A percentile compares a stretch with the other conserved stretches of the same genome.
phyloP scores from a whole-genome alignment of 1,284 basidiomycete genomes.

The Omphalotus olearius region DNA sequence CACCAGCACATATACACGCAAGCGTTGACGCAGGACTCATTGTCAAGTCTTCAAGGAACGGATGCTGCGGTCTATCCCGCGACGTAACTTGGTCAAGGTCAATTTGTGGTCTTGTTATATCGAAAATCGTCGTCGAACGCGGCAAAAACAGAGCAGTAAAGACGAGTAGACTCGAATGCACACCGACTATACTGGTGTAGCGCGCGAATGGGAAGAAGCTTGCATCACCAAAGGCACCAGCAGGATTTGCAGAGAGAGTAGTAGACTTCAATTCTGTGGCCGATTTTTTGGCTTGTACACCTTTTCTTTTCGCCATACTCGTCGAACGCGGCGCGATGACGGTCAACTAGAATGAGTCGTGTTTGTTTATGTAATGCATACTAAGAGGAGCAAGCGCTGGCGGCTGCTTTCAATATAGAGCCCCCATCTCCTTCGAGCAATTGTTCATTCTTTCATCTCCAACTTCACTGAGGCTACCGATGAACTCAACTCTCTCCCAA shows the following conservation, averaged over 20 bases:
- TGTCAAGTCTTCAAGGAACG: constrained; percentile 66
- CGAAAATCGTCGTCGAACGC: constrained; percentile 48
- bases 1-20: constrained; percentile 56
- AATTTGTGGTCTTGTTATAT: constrained; percentile 25
- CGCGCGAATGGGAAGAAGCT: constrained; percentile 32
- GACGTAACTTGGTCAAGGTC: constrained; percentile 36
- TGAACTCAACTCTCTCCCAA: too few species aligned
- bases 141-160: constrained; percentile 68
- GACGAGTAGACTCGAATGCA: constrained; percentile 62
- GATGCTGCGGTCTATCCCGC: constrained; percentile 59
- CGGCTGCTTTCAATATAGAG: too few species aligned
- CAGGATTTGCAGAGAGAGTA: background rate
- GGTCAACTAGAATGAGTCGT: too few species aligned
- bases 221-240: constrained; percentile 1
- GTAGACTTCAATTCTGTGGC: too few species aligned
- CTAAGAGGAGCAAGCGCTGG: too few species aligned
- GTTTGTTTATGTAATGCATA: too few species aligned
- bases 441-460: too few species aligned
- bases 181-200: constrained; percentile 72
- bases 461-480: too few species aligned
- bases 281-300: too few species aligned
- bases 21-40: constrained; percentile 57
- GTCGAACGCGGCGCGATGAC: too few species aligned
- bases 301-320: too few species aligned
- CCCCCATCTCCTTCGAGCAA: too few species aligned